Conservation (phyloP, 148 eudicot species). For the Limonium bicolor region DNA sequence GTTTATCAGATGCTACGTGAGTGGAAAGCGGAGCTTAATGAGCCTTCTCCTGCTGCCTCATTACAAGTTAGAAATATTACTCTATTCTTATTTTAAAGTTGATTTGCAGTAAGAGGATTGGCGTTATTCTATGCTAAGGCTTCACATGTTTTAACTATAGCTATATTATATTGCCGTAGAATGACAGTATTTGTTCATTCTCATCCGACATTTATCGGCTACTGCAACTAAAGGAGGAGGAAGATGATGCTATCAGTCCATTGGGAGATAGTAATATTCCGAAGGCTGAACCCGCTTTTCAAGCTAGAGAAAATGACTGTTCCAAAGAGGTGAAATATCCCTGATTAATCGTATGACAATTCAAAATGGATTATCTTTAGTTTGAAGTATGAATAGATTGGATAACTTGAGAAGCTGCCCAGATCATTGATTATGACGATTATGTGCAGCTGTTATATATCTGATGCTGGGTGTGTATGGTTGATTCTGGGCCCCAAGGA, state of each 20-base stretch:
- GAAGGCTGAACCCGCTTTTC: conserved; percentile 64
- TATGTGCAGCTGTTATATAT: background rate
- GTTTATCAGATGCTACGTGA: conserved; percentile 90
- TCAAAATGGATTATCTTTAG: background rate
- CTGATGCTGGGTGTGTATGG: conserved; percentile 1
- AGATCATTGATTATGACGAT: too few species aligned
- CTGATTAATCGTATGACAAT: background rate
- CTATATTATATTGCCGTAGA: conserved; percentile 30
- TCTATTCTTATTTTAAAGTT: background rate
- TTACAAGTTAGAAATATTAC: conserved; percentile 21
- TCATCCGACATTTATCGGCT: conserved; percentile 76
- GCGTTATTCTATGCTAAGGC: background rate
- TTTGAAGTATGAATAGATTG: background rate
- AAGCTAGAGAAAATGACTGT: conserved; percentile 15
- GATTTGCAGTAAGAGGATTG: background rate
- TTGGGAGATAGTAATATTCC: conserved; percentile 42
- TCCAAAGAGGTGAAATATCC: conserved; percentile 39
- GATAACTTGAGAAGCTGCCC: too few species aligned
- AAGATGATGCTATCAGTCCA: conserved; percentile 92
- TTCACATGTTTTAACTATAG: background rate
- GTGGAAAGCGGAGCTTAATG: conserved; percentile 85
- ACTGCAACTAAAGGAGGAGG: conserved; percentile 77
- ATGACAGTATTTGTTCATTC: conserved; percentile 62
- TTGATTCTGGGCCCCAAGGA: background rate
- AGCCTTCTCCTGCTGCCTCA: conserved; percentile 92